phyloP scores from a whole-genome alignment of 305 asterid genomes.

The Solanum aculeatissimum region DNA sequence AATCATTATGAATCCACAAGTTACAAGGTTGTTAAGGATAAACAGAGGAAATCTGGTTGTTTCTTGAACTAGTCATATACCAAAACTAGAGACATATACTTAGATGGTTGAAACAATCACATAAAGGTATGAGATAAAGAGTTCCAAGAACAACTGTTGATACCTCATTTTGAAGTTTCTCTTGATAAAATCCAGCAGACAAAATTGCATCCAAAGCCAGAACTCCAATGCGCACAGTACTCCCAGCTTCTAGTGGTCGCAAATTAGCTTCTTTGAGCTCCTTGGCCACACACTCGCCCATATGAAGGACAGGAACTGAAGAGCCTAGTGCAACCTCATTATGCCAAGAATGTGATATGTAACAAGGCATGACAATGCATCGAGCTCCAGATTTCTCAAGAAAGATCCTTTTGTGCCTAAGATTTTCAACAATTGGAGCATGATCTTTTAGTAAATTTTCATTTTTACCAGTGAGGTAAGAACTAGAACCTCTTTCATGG shows the following conservation, averaged over 20 bases:
- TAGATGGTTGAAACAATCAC: not conserved
- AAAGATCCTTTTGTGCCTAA: slow-evolving; percentile 34
- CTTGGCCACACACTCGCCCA: slow-evolving; percentile 32
- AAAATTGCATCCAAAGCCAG: slow-evolving; percentile 28
- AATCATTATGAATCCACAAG: not conserved
- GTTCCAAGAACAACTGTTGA: not conserved
- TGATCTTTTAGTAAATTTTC: slow-evolving; percentile 5
- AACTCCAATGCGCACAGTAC: slow-evolving; percentile 37
- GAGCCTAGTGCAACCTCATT: slow-evolving; percentile 47
- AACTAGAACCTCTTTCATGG: slow-evolving; percentile 16
- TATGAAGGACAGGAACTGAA: slow-evolving; percentile 27
- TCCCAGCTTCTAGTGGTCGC: slow-evolving; percentile 57
- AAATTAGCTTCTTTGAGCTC: slow-evolving; percentile 44
- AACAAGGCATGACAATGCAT: slow-evolving; percentile 64
- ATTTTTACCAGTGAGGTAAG: slow-evolving; percentile 5
- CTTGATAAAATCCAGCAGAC: slow-evolving; percentile 33
- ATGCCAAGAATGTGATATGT: slow-evolving; percentile 51
- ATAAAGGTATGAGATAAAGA: not conserved
- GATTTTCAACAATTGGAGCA: slow-evolving; percentile 24
- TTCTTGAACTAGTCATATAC: not conserved
- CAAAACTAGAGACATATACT: not conserved
- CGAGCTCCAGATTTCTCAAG: slow-evolving; percentile 53
- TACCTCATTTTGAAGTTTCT: slow-evolving; percentile 56
- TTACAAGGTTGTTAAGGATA: not conserved
- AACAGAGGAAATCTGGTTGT: not conserved